Base-by-base conservation (phyloP, 1,139 yeast genomes). In the Kurtzmaniella quercitrusa region DNA sequence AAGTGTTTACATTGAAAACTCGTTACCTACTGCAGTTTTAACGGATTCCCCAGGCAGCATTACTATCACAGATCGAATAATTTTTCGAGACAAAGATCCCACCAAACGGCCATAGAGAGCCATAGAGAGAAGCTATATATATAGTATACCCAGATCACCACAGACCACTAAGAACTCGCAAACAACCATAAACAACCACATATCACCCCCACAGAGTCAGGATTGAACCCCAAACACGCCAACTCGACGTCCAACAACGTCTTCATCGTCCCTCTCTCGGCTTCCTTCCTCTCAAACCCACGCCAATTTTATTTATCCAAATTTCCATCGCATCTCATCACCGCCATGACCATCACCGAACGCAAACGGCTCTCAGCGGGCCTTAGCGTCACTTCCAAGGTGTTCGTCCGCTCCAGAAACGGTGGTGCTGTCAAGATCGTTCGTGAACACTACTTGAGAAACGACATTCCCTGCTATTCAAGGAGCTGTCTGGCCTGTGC, bases 341-440 rank as follows among this genome's bases (percentile, higher is more conserved):
- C 14, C 41, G 4, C 33, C 10, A 18, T 29, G 37, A 58, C 58
- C 60, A 51, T 55, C 19, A 48, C 51, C 33, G 58, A 63, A 45
- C 67, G 76, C 46, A 79, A 77, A 53, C 62, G 81, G 51, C 59
- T 79, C 23, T 63, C 79, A 1, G 58, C 66, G 41, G 91, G 91
- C 1, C 70, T 85, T 19, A 71, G 84, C 6, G 94, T 85, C 24
- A 83, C 96, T 0, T 93, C 90, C 51, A 93, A 91, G 62, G 96
- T 93, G 16, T 93, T 87, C 67, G 96, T 93, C 43, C 73, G 96
- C 53, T 87, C 97, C 2, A 77, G 93, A 55, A 82, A 85, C 52
- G 98, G 98, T 11, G 84, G 85, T 43, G 97, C 97, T 5, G 77
- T 91, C 38, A 93, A 93, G 61, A 77, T 94, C 34, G 96, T 90